These are phyloP conservation scores for Inga laurina DNA, from an alignment of 306 rosid species.

Conservation along the genomic window DNA sequence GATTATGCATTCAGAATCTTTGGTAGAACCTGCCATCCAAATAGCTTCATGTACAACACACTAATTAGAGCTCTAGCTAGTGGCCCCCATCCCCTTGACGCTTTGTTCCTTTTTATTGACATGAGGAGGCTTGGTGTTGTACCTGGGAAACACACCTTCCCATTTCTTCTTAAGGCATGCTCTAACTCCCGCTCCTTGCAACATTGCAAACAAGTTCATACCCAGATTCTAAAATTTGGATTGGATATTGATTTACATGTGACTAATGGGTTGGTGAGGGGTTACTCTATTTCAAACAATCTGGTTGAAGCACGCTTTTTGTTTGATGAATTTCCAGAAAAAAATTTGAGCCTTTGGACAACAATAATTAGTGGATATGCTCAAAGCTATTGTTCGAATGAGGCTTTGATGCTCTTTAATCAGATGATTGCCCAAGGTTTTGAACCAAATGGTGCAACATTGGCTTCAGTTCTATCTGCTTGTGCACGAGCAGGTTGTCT, in stretches of 20 bases:
- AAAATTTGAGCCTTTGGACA: slow-evolving; percentile 45
- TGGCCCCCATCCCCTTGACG: slow-evolving; percentile 19
- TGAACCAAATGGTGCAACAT: slow-evolving; percentile 41
- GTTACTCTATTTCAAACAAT: slow-evolving; percentile 37
- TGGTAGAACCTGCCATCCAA: slow-evolving; percentile 25
- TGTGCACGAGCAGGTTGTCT: slow-evolving; percentile 51
- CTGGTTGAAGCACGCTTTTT: slow-evolving; percentile 32
- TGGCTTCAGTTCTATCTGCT: slow-evolving; percentile 52
- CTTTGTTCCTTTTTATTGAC: slow-evolving; percentile 31
- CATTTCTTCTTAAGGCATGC: slow-evolving; percentile 50
- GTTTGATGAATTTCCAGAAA: slow-evolving; percentile 39
- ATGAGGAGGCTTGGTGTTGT: slow-evolving; percentile 43
- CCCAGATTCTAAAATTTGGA: slow-evolving; percentile 47
- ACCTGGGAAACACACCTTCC: slow-evolving; percentile 55
- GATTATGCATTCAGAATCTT: slow-evolving; percentile 42
- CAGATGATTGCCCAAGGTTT: slow-evolving; percentile 43
- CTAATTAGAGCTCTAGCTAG: slow-evolving; percentile 44
- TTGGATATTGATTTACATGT: slow-evolving; percentile 39
- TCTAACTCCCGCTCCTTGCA: slow-evolving; percentile 19
- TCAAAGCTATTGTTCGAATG: slow-evolving; percentile 43
- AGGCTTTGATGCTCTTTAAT: slow-evolving; percentile 48
- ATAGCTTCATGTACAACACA: slow-evolving; percentile 56
- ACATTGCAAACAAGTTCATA: slow-evolving; percentile 40
- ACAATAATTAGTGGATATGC: slow-evolving; percentile 48
- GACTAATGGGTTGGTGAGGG: slow-evolving; percentile 40